Evolutionary conservation across 257 asterid species (phyloP).

Genomic region (Solanum pimpinellifolium): DNA sequence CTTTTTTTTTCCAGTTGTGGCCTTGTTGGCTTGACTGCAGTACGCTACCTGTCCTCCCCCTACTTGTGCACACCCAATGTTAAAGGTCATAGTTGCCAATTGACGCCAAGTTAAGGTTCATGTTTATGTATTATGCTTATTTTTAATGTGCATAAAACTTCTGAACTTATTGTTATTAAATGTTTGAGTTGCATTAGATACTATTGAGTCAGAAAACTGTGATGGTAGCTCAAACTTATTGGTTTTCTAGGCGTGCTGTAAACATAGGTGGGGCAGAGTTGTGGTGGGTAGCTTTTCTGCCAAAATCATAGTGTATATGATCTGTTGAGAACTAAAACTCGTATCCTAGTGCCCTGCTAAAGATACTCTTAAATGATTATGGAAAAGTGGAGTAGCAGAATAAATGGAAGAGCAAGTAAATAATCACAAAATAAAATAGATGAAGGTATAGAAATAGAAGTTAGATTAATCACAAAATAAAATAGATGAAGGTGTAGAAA

Average conservation of each 20-base stretch:
- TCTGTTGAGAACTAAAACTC: background rate
- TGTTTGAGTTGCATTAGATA: background rate
- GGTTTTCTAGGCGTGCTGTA: background rate
- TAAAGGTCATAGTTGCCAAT: no score
- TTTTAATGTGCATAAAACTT: background rate
- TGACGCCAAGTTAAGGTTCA: no score
- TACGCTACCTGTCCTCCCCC: background rate
- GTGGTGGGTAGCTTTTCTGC: background rate
- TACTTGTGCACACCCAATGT: no score
- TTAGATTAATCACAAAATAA: background rate
- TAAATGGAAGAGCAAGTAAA: background rate
- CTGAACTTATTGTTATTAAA: background rate
- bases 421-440: background rate
- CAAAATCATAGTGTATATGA: background rate
- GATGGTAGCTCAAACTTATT: background rate
- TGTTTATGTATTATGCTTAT: no score
- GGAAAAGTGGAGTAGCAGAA: background rate
- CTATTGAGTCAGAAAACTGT: background rate
- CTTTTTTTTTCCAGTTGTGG: background rate
- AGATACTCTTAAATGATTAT: background rate
- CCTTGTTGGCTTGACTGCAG: background rate
- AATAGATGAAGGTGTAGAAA: background rate
- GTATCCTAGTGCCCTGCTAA: background rate
- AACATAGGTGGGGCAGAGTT: background rate
- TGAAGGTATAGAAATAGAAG: background rate